Conservation (phyloP, 148 eudicot species). For the Pharnaceum exiguum region DNA sequence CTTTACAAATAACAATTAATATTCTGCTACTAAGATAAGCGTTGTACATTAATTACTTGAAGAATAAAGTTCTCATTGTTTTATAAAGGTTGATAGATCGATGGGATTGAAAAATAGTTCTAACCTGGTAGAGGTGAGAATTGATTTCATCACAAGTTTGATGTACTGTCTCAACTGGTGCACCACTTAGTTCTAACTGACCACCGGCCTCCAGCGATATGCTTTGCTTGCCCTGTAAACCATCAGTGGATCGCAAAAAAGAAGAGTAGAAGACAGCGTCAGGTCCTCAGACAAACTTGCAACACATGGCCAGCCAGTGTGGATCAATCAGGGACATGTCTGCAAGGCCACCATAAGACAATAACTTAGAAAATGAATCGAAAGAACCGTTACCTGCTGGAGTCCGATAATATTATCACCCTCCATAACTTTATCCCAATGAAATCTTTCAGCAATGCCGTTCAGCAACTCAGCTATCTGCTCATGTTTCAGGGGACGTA, state of each 20-base stretch:
- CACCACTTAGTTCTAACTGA: slow-evolving; percentile 99
- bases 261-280: not conserved
- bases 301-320: no score
- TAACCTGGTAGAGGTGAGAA: slow-evolving; percentile 98
- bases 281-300: not conserved
- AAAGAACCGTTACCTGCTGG: slow-evolving; percentile 56
- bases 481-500: slow-evolving; percentile 82
- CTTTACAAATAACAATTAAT: no score
- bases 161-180: slow-evolving; percentile 96
- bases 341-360: no score
- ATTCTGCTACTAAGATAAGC: no score
- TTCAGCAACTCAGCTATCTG: slow-evolving; percentile 91
- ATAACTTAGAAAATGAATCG: not conserved
- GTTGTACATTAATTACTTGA: no score
- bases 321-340: no score
- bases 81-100: no score
- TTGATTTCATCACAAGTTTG: slow-evolving; percentile 98
- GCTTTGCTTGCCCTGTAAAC: slow-evolving; percentile 81
- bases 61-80: no score
- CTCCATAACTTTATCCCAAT: slow-evolving; percentile 96
- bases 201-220: slow-evolving; percentile 98
- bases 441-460: slow-evolving; percentile 92
- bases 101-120: not conserved
- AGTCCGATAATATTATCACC: slow-evolving; percentile 94
- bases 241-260: slow-evolving; percentile 1